Conservation (phyloP, 805 yeast genomes). For the Candida parachauliodes region DNA sequence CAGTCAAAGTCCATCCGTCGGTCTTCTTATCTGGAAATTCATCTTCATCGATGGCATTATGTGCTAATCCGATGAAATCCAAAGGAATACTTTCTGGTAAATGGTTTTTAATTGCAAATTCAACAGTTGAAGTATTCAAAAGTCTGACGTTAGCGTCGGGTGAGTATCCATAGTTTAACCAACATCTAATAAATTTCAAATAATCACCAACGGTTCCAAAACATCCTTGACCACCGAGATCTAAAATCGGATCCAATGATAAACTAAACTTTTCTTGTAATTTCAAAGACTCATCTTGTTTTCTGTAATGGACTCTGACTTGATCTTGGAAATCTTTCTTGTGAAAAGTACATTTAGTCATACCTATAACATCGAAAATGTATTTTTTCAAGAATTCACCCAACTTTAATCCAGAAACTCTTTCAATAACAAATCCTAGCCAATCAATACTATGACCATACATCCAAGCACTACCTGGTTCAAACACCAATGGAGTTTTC, state of each 20-base stretch:
- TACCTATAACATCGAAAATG: constrained; percentile 33
- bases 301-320: constrained; percentile 16
- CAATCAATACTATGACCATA: constrained; percentile 39
- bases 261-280: constrained; percentile 15
- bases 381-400: constrained; percentile 28
- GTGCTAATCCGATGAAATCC: constrained; percentile 17
- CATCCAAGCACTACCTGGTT: constrained; percentile 37
- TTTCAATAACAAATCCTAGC: constrained; percentile 35
- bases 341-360: constrained; percentile 26
- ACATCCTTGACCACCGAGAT: constrained; percentile 45
- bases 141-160: constrained; percentile 34
- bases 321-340: constrained; percentile 13
- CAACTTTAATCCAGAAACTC: constrained; percentile 27
- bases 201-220: constrained; percentile 36
- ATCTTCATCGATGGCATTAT: constrained; percentile 14
- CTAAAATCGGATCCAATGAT: constrained; percentile 22
- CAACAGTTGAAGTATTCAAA: constrained; percentile 24
- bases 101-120: constrained; percentile 31
- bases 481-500: constrained; percentile 26
- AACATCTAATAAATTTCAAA: constrained; percentile 34
- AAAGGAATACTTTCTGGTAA: constrained; percentile 22
- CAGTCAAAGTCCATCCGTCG: constrained; percentile 35
- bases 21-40: constrained; percentile 13
- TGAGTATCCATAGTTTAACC: constrained; percentile 37
- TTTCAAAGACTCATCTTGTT: constrained; percentile 12